phyloP scores from a whole-genome alignment of 208 protist genomes.

The Entamoeba histolytica region DNA sequence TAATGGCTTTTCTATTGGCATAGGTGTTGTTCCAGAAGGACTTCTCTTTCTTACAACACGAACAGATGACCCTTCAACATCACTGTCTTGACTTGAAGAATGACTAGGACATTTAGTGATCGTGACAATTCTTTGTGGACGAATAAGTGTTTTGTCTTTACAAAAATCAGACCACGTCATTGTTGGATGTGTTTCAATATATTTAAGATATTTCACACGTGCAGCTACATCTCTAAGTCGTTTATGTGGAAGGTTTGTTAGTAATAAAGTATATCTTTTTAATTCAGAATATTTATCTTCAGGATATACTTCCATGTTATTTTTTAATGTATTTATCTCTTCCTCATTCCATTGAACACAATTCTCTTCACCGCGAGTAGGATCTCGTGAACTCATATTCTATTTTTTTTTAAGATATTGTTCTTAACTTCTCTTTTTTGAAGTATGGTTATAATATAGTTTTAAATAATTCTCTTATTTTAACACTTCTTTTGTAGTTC shows the following conservation, averaged over 20 bases:
- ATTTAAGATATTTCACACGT: not conserved
- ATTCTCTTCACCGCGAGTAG: not conserved
- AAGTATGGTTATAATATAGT: too few species aligned
- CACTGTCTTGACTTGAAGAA: not conserved
- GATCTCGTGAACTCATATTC: not conserved
- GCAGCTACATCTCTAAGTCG: not conserved
- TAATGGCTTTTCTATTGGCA: not conserved
- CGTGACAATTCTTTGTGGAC: not conserved
- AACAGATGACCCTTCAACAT: not conserved
- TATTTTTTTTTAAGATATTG: too few species aligned
- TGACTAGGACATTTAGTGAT: not conserved
- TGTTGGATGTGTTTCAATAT: not conserved
- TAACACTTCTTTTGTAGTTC: too few species aligned
- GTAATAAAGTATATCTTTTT: not conserved
- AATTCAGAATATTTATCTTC: not conserved
- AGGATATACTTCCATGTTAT: not conserved
- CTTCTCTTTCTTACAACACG: too few species aligned
- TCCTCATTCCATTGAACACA: not conserved
- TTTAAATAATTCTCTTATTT: too few species aligned
- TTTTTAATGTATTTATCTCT: not conserved
- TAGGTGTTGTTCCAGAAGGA: not conserved
- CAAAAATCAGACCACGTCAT: not conserved
- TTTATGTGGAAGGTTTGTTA: not conserved
- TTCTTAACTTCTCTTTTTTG: too few species aligned
- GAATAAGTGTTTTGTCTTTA: not conserved